These are phyloP conservation scores for Pestalotiopsis sp. DNA, from an alignment of 2,329 filamentous ascomycete species.

Conservation along the genomic window DNA sequence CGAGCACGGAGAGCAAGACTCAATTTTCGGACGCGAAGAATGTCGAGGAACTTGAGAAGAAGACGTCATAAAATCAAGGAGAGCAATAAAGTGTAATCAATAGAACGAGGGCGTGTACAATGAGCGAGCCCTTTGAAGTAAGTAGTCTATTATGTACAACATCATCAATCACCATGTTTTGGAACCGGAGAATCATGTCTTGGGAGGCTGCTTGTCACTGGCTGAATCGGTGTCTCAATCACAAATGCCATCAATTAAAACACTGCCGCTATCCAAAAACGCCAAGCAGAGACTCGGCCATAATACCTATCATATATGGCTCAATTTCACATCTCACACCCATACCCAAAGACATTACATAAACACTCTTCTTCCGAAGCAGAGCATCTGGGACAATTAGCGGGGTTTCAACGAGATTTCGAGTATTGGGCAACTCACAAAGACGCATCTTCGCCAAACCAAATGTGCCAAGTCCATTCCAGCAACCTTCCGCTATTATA, in stretches of 20 bases:
- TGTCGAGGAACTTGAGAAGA: constrained; percentile 54
- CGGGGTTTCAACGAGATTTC: too few relatives aligned
- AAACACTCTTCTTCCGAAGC: constrained; percentile 2
- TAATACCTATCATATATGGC: neutral
- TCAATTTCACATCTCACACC: neutral
- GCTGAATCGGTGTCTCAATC: neutral
- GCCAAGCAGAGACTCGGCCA: neutral
- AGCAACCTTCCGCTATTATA: constrained; percentile 50
- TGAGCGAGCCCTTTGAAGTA: neutral
- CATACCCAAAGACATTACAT: constrained; percentile 9
- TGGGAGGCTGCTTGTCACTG: neutral
- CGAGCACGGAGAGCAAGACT: constrained; percentile 67
- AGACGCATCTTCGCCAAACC: constrained; percentile 5
- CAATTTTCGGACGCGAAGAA: constrained; percentile 64
- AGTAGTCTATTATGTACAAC: constrained; percentile 2
- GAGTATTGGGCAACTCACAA: neutral
- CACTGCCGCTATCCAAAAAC: neutral
- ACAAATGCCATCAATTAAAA: neutral
- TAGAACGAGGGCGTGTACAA: neutral
- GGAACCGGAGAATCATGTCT: neutral
- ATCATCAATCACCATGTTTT: neutral
- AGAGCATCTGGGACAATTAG: constrained; percentile 11
- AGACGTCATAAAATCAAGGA: constrained; percentile 1
- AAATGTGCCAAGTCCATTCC: constrained; percentile 55
- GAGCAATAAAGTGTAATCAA: neutral